Percentiles rank a stretch among this genome's conserved stretches.
Conservation (phyloP, 1,284 basidiomycete species). For the Golubevia sp. region DNA sequence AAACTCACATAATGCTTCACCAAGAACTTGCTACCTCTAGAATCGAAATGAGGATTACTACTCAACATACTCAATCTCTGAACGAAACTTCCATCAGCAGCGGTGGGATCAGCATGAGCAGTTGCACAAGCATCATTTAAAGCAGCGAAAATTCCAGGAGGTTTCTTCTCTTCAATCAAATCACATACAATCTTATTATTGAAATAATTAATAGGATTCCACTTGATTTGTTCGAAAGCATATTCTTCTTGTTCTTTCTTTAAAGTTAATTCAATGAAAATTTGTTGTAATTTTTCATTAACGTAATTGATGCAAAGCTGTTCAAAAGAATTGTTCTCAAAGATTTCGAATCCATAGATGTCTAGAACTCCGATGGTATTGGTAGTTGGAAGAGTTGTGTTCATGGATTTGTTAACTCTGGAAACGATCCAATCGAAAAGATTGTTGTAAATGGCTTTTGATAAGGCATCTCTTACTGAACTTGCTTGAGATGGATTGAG, state of each 20-base stretch:
- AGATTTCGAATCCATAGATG: slow-evolving; percentile 71
- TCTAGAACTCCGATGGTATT: slow-evolving; percentile 96
- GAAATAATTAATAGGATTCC: slow-evolving; percentile 98
- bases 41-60: slow-evolving; percentile 73
- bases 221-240: slow-evolving; percentile 96
- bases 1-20: neutral
- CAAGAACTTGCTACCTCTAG: slow-evolving; percentile 61
- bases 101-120: slow-evolving; percentile 93
- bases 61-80: slow-evolving; percentile 75
- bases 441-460: slow-evolving; percentile 98
- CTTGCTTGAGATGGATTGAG: slow-evolving; percentile 89
- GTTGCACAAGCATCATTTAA: slow-evolving; percentile 98
- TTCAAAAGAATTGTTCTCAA: slow-evolving; percentile 85
- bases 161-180: slow-evolving; percentile 92
- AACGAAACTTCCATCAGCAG: slow-evolving; percentile 95
- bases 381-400: slow-evolving; percentile 74
- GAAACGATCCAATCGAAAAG: slow-evolving; percentile 99
- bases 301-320: slow-evolving; percentile 99
- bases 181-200: slow-evolving; percentile 96
- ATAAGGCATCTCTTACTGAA: slow-evolving; percentile 85
- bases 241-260: slow-evolving; percentile 99
- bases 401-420: slow-evolving; percentile 94
- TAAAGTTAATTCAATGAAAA: slow-evolving; percentile 97
- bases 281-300: slow-evolving; percentile 97
- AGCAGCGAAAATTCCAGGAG: slow-evolving; percentile 96